These are phyloP conservation scores for Bacidia rubella DNA, from an alignment of 495 filamentous ascomycete species.

Conservation along the genomic window DNA sequence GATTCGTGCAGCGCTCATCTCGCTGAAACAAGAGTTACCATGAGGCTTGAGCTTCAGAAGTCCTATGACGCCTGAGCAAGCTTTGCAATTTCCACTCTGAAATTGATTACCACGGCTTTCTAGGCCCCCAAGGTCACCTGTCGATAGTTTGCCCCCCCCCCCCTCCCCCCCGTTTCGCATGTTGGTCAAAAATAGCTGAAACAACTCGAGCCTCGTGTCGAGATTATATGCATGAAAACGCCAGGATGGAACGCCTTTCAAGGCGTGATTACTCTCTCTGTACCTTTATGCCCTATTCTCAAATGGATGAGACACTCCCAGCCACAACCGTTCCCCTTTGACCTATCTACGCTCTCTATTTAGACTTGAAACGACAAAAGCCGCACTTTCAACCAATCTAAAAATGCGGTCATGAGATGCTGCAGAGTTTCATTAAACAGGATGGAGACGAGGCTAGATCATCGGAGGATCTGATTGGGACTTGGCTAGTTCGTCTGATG, in stretches of 20 bases:
- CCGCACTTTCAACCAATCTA: conserved; percentile 5
- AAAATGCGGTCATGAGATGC: conserved; percentile 6
- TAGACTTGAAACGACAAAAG: conserved; percentile 7
- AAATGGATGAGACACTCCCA: neutral
- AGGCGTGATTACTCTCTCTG: neutral
- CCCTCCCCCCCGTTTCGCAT: conserved; percentile 1
- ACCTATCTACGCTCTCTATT: neutral
- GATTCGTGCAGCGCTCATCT: neutral
- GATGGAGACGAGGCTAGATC: neutral
- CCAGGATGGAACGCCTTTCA: neutral
- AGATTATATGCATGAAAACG: neutral
- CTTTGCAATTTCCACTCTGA: neutral
- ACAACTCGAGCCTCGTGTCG: neutral
- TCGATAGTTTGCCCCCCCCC: neutral
- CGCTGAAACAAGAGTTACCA: neutral
- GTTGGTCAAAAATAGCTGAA: conserved; percentile 5
- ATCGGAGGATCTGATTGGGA: neutral
- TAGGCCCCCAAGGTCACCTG: neutral
- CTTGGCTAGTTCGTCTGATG: neutral
- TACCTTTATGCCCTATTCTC: neutral
- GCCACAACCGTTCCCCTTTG: neutral
- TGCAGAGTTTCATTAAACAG: neutral
- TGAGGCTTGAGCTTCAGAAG: neutral
- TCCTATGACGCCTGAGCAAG: neutral
- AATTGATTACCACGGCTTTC: neutral